Conservation (phyloP, 441 rosid species). For the Adansonia gregorii region DNA sequence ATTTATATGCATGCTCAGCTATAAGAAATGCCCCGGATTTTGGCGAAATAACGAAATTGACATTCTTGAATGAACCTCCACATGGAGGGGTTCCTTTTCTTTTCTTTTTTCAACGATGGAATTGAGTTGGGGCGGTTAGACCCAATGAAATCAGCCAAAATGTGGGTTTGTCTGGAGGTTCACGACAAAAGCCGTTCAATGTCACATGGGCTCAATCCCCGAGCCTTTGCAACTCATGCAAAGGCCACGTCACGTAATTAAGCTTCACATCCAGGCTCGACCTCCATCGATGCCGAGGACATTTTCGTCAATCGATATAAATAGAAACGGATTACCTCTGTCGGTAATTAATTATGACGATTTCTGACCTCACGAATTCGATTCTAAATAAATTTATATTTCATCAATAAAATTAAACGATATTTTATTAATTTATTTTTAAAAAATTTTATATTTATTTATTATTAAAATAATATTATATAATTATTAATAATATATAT, state of each 20-base stretch:
- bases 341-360: neutral
- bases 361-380: neutral
- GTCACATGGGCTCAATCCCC: conserved; percentile 42
- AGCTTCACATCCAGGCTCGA: neutral
- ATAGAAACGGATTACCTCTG: neutral
- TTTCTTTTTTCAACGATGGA: neutral
- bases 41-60: conserved; percentile 30
- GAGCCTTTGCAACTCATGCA: conserved; percentile 7
- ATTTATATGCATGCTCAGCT: conserved; percentile 53
- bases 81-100: neutral
- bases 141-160: neutral
- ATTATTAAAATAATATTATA: too few relatives aligned
- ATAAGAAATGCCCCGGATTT: conserved; percentile 35
- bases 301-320: conserved; percentile 3
- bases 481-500: too few relatives aligned
- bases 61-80: conserved; percentile 30
- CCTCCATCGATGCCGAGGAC: neutral
- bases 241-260: neutral
- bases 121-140: neutral
- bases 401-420: too few relatives aligned
- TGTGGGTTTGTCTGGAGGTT: conserved; percentile 7
- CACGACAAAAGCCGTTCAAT: conserved; percentile 37
- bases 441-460: too few relatives aligned
- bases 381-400: too few relatives aligned
- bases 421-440: too few relatives aligned